Base-by-base conservation (phyloP, 2,329 filamentous ascomycete species). In the Simplicillium aogashimaense region DNA sequence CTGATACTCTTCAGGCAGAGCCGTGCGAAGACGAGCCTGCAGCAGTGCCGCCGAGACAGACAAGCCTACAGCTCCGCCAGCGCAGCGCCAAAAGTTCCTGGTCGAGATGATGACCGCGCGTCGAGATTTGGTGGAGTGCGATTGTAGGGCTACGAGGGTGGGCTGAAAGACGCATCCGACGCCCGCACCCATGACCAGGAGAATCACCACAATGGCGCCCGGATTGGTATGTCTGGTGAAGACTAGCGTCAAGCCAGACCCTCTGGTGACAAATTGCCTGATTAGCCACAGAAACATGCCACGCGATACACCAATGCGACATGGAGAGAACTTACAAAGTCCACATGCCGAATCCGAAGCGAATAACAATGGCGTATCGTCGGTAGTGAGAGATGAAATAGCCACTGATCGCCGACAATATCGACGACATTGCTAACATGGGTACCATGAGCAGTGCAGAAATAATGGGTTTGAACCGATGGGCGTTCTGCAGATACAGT, bases 321-420 rank as follows among this genome's bases (percentile, higher is more conserved):
- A 32, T 42, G 9, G 16, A 20, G 25, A 29, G 13, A 6, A 49
- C 53, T 48, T 47, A 60, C 56, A 60, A 43, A 1, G 55, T 57
- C 60, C 60, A 64, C 3, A 55, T 47, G 3, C 48, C 49, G 36
- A 61, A 63, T 2, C 60, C 60, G 3, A 47, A 39, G 47, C 72
- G 76, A 32, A 81, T 72, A 1, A 80, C 64, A 45, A 76, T 73
- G 4, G 70, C 72, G 48, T 81, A 82, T 1, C 76, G 66, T 43
- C 74, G 72, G 8, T 51, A 54, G 4, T 69, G 62, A 3, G 75
- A 74, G 29, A 81, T 76, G 47, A 78, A 80, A 37, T 71, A 67
- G 0, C 76, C 77, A 0, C 70, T 37, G 11, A 28, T 18, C 9
- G 18, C 36, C 8, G 36, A 37, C 8, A 37, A 4, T 18, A 37